Evolutionary conservation across 1,139 yeast genomes (phyloP), one percentile per base, ranked within the genome.

Genomic region (Nematodospora anomalae): DNA sequence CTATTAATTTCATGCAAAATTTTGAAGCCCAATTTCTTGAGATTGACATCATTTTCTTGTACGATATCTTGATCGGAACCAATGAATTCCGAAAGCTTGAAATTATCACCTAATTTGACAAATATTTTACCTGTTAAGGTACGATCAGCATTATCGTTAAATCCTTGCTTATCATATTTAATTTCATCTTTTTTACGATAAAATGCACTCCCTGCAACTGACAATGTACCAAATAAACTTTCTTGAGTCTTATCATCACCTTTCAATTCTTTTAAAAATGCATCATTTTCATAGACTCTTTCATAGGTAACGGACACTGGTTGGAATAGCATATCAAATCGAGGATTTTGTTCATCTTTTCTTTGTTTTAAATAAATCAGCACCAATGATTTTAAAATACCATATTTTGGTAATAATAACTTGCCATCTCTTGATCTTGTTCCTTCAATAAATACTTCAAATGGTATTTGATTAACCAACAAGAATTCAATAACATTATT

Each of bases 351-450:
- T 9, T 70, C 71, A 7, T 61, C 55, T 8, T 71, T 64, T 14
- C 67, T 55, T 38, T 74, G 67, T 29, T 74, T 61, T 9, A 74
- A 55, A 41, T 74, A 80, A 26, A 69, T 61, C 32, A 71, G 60
- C 28, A 74, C 62, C 39, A 73, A 54, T 11, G 67, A 71, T 55
- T 79, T 80, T 46, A 80, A 65, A 41, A 80, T 74, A 11, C 86
- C 86, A 49, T 76, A 79, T 50, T 80, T 80, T 7, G 86, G 86
- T 18, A 81, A 67, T 26, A 80, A 63, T 35, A 79, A 60, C 51
- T 80, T 80, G 11, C 86, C 86, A 39, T 80, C 81, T 45, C 86
- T 68, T 3, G 85, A 79, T 38, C 86, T 68, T 2, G 83, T 78
- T 13, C 86, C 86, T 52, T 80, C 86, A 38, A 80, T 76, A 46